Evolutionary conservation across 169 alveolate genomes (phyloP).

Genomic region (Cryptosporidium muris): DNA sequence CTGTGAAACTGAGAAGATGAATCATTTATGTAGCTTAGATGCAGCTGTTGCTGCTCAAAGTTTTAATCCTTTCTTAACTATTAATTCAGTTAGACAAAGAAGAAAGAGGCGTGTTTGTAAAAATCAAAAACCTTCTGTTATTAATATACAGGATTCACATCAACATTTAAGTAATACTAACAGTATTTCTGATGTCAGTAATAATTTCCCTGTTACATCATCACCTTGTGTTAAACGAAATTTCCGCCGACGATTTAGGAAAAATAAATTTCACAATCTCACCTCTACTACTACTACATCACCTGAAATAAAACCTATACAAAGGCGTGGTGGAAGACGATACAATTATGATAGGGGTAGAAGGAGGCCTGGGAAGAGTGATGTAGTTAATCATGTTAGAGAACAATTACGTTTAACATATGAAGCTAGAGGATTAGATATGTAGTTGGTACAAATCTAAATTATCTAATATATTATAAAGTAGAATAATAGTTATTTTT

Average conservation of each 20-base stretch:
- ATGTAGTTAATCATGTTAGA: slow-evolving; percentile 70
- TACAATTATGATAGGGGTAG: slow-evolving; percentile 24
- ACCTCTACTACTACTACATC: background rate
- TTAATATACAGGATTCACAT: no score
- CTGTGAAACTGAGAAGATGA: slow-evolving; percentile 7
- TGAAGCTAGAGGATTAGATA: slow-evolving; percentile 31
- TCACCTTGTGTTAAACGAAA: slow-evolving; percentile 1
- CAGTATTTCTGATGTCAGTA: no score
- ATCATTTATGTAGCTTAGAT: slow-evolving; percentile 34
- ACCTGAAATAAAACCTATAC: background rate
- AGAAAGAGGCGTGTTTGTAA: slow-evolving; percentile 23
- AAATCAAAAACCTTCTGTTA: no score
- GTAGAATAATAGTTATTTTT: no score
- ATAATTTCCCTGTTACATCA: no score
- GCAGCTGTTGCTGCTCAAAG: slow-evolving; percentile 63
- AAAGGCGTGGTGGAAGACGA: slow-evolving; percentile 4
- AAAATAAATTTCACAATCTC: background rate
- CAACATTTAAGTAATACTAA: no score
- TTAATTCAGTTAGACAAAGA: background rate
- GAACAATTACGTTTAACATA: slow-evolving; percentile 46
- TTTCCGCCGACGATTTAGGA: slow-evolving; percentile 15
- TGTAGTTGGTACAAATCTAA: no score
- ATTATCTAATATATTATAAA: no score
- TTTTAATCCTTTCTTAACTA: slow-evolving; percentile 12
- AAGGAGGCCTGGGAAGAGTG: slow-evolving; percentile 15